Evolutionary conservation across 768 basidiomycete genomes (phyloP), one percentile per base, ranked within the genome.

Genomic region (Psilocybe sp.): DNA sequence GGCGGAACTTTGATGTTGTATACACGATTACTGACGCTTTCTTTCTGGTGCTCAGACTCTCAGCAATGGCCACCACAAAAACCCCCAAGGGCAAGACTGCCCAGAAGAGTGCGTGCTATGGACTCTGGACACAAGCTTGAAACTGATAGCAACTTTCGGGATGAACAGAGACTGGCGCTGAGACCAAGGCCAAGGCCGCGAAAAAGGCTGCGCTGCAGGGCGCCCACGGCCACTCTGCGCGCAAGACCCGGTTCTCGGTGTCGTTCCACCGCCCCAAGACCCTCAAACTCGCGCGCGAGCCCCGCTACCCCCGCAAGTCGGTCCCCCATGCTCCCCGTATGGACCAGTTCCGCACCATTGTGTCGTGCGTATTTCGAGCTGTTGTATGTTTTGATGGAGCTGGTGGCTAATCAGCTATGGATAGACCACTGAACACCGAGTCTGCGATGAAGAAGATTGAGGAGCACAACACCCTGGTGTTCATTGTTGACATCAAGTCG

Each of bases 401-500:
- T 42, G 3, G n/a, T 60, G 40, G 20, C 49, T 48, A 28, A n/a
- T 40, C 15, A 32, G 40, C 20, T 41, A 5, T 36, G 44, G 20
- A 13, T 49, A 90, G 87, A 45, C 91, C 91, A 14, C 69, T 93
- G 69, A 96, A 93, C 84, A 96, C 93, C 13, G 95, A 98, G 72
- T 87, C 84, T 11, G 95, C 96, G 55, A 98, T 98, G 96, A 96
- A 98, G 84, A 97, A 99, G 84, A 99, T 99, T 51, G 96, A 99
- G 80, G 96, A 98, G 72, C 87, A 98, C 80, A 98, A 99, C 75
- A 99, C 97, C 31, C 83, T 98, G 51, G 97, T 99, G 52, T 99
- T 98, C 79, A 87, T 98, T 53, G 94, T 97, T 46, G 95, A 98
- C 71, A 64, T 98, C 70, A 86, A 84, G 68, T 77, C 92, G 60